Percentiles rank a stretch among this genome's conserved stretches.
Conservation (phyloP, 2,329 filamentous ascomycete genomes). For the Teratosphaeria nubilosa region DNA sequence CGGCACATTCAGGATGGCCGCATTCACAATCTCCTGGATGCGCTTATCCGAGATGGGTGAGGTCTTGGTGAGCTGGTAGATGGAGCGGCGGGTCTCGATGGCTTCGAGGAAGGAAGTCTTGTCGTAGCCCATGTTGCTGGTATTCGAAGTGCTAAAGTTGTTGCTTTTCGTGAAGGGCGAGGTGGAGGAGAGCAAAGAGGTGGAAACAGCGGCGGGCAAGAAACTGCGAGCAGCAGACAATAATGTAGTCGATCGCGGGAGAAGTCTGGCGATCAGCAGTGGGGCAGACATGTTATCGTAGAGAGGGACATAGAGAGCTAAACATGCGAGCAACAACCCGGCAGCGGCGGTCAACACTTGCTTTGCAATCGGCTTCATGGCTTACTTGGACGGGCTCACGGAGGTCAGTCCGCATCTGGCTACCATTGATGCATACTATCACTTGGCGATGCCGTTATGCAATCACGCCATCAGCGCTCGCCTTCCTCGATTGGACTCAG, state of each 20-base stretch:
- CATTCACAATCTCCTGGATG: conserved; percentile 52
- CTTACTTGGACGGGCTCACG: neutral
- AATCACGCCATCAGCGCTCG: neutral
- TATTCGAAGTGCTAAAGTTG: conserved; percentile 6
- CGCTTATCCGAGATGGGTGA: conserved; percentile 62
- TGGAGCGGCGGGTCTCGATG: conserved; percentile 56
- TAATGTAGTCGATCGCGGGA: neutral
- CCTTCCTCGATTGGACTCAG: neutral
- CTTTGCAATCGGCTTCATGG: neutral
- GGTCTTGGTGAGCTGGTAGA: conserved; percentile 40
- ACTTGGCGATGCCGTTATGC: neutral
- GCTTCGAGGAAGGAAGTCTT: conserved; percentile 47
- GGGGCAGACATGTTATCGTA: conserved; percentile 2
- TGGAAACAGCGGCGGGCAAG: neutral
- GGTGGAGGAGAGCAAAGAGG: neutral
- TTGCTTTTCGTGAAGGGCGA: neutral
- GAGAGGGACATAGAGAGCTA: neutral
- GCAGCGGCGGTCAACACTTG: neutral
- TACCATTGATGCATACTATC: neutral
- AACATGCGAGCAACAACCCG: conserved; percentile 1
- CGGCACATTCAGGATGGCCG: conserved; percentile 58
- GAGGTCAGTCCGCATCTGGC: too few species aligned
- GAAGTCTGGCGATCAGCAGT: conserved; percentile 3
- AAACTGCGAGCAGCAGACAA: neutral
- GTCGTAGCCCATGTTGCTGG: conserved; percentile 30